A percentile compares a stretch with the other conserved stretches of the same genome.
Conservation (phyloP, 768 basidiomycete genomes). For the Gautieria morchelliformis region DNA sequence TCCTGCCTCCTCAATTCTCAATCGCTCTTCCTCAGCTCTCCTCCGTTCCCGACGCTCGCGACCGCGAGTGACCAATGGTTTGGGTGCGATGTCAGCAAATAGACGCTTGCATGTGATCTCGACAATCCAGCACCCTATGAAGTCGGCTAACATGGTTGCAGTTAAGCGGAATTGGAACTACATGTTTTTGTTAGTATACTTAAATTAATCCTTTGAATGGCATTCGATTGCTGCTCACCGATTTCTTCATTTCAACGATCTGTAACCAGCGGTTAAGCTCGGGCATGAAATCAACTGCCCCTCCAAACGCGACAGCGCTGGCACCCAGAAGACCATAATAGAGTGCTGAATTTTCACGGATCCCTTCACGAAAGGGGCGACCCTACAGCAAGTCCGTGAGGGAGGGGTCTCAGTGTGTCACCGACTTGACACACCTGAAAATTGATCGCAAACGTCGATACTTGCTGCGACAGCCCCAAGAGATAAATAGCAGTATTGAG, state of each 20-base stretch:
- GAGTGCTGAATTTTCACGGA: constrained; percentile 89
- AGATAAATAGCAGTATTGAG: constrained; percentile 97
- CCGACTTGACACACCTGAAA: constrained; percentile 54
- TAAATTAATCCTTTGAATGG: not conserved
- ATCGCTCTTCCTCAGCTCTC: constrained; percentile 30
- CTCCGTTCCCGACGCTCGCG: constrained; percentile 64
- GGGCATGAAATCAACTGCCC: constrained; percentile 89
- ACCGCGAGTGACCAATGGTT: constrained; percentile 74
- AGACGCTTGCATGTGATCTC: constrained; percentile 76
- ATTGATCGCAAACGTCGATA: constrained; percentile 97
- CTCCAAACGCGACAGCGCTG: constrained; percentile 83
- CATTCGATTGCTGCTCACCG: constrained; percentile 36
- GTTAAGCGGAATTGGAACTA: constrained; percentile 84
- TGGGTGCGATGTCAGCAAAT: constrained; percentile 85
- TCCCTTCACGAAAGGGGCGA: constrained; percentile 96
- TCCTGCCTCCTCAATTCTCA: constrained; percentile 11
- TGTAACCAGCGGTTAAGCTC: constrained; percentile 96
- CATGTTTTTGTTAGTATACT: not conserved
- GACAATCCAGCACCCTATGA: constrained; percentile 77
- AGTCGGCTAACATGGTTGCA: constrained; percentile 76
- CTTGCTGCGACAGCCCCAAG: constrained; percentile 91
- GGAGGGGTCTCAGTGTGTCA: not conserved
- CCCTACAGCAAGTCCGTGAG: constrained; percentile 38
- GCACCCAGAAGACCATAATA: constrained; percentile 90
- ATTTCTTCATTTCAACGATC: constrained; percentile 78